Evolutionary conservation across 306 rosid genomes (phyloP), one percentile per base, ranked within the genome.

Genomic region (Castanea crenata): DNA sequence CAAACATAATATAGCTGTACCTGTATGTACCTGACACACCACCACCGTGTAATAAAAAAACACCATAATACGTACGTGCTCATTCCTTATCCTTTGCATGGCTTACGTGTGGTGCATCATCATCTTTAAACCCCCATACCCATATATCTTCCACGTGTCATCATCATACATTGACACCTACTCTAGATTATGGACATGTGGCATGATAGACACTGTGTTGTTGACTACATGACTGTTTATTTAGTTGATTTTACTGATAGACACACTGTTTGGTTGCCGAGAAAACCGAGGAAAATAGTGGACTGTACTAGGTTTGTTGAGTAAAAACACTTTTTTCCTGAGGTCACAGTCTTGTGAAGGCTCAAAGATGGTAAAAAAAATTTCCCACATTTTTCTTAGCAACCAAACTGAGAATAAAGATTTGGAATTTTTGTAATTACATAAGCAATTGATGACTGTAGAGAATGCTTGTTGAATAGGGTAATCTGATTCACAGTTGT

Each of bases 101-200:
- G 9, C 41, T 10, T 38, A 9, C 69, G 12, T 1, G 8, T 38
- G 46, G 46, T 7, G 2, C 46, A 7, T 38, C 16, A 18, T 21
- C 20, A 71, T 49, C 57, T 8, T 5, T 1, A 23, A 4, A 7
- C 19, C 19, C 46, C 68, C 54, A 49, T 12, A 12, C 54, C 70
- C 83, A 80, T 82, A 64, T 79, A 83, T 62, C 68, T 18, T 10
- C 73, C 85, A 88, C 91, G 86, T 83, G 87, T 4, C 27, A 5
- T 7, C 4, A 23, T 2, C 2, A 8, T 49, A 9, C 6, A 5
- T 5, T 1, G 57, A 55, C 57, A 8, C 11, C 20, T 68, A 65
- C 82, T 52, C 71, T 81, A 73, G 25, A 10, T 29, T 38, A 8
- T 62, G 20, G 31, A 78, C 89, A 35, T 69, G 87, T 85, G 87